Conservation (phyloP, 164 flowering plant genomes). For the Hamamelis virginiana region DNA sequence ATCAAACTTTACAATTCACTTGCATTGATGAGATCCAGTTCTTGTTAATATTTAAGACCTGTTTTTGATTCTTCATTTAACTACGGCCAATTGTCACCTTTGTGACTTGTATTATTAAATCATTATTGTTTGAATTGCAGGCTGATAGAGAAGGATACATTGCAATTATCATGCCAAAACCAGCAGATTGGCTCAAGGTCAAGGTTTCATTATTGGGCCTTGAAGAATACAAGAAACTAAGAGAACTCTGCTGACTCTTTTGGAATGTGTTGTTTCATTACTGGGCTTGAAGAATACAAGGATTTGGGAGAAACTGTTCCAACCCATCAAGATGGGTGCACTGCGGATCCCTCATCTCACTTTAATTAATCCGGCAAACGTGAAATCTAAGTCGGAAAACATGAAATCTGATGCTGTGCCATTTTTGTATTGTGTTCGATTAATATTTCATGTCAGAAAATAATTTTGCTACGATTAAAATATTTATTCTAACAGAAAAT, state of each 20-base stretch:
- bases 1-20: background rate
- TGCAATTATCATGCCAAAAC: slow-evolving; percentile 91
- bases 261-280: too few species aligned
- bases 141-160: slow-evolving; percentile 88
- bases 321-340: background rate
- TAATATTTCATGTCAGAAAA: too few species aligned
- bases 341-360: too few species aligned
- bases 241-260: slow-evolving; percentile 29
- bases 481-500: too few species aligned
- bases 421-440: too few species aligned
- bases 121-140: slow-evolving; percentile 32
- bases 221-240: slow-evolving; percentile 69
- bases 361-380: too few species aligned
- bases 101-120: background rate
- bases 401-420: too few species aligned
- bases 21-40: background rate
- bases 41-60: background rate
- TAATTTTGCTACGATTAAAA: too few species aligned
- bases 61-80: background rate
- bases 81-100: background rate
- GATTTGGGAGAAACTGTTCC: background rate
- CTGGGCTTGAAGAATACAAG: background rate
- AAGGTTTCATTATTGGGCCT: slow-evolving; percentile 51
- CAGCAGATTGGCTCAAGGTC: slow-evolving; percentile 78
- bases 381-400: too few species aligned